Conservation (phyloP, 1,284 basidiomycete species). For the Bothia castanella region DNA sequence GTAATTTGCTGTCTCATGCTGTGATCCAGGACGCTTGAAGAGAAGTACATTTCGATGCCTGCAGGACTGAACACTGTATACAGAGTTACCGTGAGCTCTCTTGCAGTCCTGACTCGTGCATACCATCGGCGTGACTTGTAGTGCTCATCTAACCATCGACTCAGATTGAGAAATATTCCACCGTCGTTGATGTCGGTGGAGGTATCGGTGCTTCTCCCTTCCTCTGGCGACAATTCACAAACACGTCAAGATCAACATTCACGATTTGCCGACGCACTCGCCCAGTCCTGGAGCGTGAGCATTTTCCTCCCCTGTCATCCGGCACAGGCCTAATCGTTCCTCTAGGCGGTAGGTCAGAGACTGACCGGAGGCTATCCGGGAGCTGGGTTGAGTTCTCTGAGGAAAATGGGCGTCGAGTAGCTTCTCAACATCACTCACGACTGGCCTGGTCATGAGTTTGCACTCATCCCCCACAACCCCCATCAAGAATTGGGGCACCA, state of each 20-base stretch:
- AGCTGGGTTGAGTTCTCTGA: no score
- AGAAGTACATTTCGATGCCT: conserved; percentile 23
- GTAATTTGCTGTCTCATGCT: no score
- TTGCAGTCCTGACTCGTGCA: conserved; percentile 25
- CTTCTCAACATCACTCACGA: no score
- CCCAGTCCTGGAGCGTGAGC: conserved; percentile 23
- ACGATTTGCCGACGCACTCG: conserved; percentile 29
- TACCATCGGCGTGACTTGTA: neutral
- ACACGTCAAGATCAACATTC: conserved; percentile 30
- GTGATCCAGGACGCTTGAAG: conserved; percentile 19
- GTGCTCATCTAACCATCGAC: no score
- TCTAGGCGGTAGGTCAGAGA: no score
- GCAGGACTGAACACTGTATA: neutral
- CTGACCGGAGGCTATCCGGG: no score
- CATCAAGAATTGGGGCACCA: no score
- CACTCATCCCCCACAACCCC: no score
- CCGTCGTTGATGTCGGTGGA: conserved; percentile 34
- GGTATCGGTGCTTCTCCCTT: conserved; percentile 33
- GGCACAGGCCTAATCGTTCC: no score
- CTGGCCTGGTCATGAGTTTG: no score
- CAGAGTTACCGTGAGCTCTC: conserved; percentile 28
- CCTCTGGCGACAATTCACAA: conserved; percentile 25
- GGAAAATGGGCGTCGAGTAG: no score
- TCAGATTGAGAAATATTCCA: conserved; percentile 25
- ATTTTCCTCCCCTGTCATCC: no score